Percentiles rank a stretch among this genome's conserved stretches.
Conservation (phyloP, 2,329 filamentous ascomycete genomes). For the Epichloe gansuensis region DNA sequence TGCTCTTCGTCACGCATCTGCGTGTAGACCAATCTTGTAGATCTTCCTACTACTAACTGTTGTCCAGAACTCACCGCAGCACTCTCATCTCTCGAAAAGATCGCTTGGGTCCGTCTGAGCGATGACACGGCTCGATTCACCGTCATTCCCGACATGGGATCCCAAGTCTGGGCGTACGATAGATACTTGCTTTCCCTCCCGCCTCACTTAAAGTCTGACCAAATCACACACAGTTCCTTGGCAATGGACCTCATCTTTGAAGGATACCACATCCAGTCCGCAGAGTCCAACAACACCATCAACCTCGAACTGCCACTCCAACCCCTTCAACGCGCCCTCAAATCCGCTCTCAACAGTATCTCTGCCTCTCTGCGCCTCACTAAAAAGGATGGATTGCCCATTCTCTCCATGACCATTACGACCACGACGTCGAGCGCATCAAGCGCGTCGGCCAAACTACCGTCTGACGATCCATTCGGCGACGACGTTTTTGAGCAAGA, state of each 20-base stretch:
- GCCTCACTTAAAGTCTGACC: neutral
- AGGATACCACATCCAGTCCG: slow-evolving; percentile 73
- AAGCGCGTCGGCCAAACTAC: slow-evolving; percentile 15
- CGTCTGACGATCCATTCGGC: slow-evolving; percentile 26
- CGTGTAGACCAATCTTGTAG: neutral
- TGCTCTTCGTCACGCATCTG: slow-evolving; percentile 10
- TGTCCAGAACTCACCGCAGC: slow-evolving; percentile 49
- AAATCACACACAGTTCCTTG: slow-evolving; percentile 32
- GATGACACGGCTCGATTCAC: slow-evolving; percentile 85
- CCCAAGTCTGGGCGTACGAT: slow-evolving; percentile 88
- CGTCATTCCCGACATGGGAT: slow-evolving; percentile 85
- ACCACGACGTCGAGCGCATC: slow-evolving; percentile 46
- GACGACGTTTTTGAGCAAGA: slow-evolving; percentile 33
- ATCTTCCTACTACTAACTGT: neutral
- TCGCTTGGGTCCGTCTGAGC: slow-evolving; percentile 83
- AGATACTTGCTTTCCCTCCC: slow-evolving; percentile 20
- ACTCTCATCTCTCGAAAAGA: slow-evolving; percentile 58
- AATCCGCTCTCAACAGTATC: slow-evolving; percentile 69
- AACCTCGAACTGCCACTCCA: slow-evolving; percentile 91
- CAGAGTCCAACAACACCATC: slow-evolving; percentile 72
- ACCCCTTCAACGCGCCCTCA: slow-evolving; percentile 79
- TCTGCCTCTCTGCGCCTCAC: slow-evolving; percentile 79
- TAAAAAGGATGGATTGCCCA: slow-evolving; percentile 77
- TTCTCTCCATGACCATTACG: slow-evolving; percentile 82
- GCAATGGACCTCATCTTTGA: slow-evolving; percentile 77